Evolutionary conservation across 1,284 basidiomycete genomes (phyloP), one percentile per base, ranked within the genome.

Genomic region (Marasmius fiardii): DNA sequence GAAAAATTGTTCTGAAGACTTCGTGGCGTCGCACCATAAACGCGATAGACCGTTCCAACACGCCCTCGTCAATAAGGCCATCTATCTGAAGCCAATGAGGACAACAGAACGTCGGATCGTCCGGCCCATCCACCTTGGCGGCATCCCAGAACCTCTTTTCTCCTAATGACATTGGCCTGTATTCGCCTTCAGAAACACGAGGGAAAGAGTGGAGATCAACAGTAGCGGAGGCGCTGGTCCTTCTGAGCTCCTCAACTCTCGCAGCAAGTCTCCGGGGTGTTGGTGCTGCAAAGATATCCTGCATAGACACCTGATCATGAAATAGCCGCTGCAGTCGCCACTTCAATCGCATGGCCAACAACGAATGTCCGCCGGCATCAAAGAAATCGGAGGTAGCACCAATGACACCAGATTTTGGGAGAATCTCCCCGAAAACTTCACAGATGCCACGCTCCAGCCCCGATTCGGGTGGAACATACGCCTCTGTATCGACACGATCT

Each of bases 311-410:
- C 18, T 52, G 35, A n/a, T 39, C 50, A 8, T 52, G 50, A 18
- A 39, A 21, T 24, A 23, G 7, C 34, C 39, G 35, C 16, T 35
- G 23, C 6, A 52, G 20, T 21, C 34, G 18, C 50, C 50, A 52
- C 20, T 52, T 52, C 21, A 52, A 28, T 21, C 35, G 34, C 34
- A 39, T 35, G 11, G 50, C 50, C 20, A 52, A 20, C 28, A 52
- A 20, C 7, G 50, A 52, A 39, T 52, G 50, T 4, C 50, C 50
- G 14, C 50, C 50, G 34, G 39, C 39, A 24, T 52, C 50, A 28
- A 52, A 52, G 20, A 52, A 52, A 10, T 39, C 34, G 31, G 35
- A 39, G 20, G 50, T 52, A 35, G 34, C 50, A n/a, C 50, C 34
- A 21, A 52, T 23, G 20, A 37, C 24, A 39, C 50, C 34, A n/a